Base-by-base conservation (phyloP, 108 stramenopile genomes). In the Cyclotella cryptica region DNA sequence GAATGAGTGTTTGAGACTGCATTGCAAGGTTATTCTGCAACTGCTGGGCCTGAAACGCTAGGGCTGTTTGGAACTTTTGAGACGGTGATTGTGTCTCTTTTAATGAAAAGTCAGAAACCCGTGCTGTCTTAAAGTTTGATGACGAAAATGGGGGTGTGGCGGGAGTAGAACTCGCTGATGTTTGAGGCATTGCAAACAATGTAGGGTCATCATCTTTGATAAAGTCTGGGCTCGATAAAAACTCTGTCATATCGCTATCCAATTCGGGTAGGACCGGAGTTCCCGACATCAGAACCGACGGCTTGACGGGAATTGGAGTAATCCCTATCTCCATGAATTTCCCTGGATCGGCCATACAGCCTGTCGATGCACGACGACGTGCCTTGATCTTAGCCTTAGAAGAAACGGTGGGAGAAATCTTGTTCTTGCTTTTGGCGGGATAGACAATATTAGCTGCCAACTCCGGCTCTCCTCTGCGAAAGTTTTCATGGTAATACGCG, bases 401-500 rank as follows among this genome's bases (percentile, higher is more conserved):
- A 22, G 28, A 26, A 18, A 18, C 13, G 76, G 52, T 40, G n/a
- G 59, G n/a, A 10, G 67, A 11, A 43, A 17, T 39, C 74, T 51
- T 70, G 60, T 39, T 27, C 15, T 55, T 55, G 30, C 18, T 49
- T n/a, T 58, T 58, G 57, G 57, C 57, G 11, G 71, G 71, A 52
- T 79, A 79, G 49, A 66, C 43, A 39, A 79, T 79, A 43, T 39
- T 79, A 27, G 43, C 49, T 40, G 65, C 65, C 21, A 79, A 65
- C 15, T 72, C 78, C 1, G 78, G 78, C 21, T 72, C 26, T 15
- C 57, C 79, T 57, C 57, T 66, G 0, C 22, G 18, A 42, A 80
- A 80, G 26, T 52, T 15, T 47, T 73, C 67, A 62, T 74, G 72
- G 44, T 85, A 81, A 53, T 87, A 88, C 0, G 87, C 88, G 13